phyloP scores from a whole-genome alignment of 2,329 filamentous ascomycete genomes.

The Bipolaris oryzae region DNA sequence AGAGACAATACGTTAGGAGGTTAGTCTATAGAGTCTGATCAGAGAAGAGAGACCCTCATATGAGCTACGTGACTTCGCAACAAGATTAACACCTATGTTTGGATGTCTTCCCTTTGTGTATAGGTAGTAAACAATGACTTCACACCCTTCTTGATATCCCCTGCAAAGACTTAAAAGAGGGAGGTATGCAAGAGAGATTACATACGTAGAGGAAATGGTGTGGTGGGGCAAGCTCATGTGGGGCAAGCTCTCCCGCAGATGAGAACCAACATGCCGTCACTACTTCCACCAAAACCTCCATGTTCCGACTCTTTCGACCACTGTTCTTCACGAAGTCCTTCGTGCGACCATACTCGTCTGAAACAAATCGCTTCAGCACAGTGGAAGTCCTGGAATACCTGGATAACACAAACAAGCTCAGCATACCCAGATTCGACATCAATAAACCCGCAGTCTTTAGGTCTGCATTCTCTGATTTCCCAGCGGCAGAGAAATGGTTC shows the following conservation, averaged over 20 bases:
- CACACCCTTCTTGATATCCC: no score
- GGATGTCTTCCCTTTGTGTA: no score
- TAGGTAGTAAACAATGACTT: no score
- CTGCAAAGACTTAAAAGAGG: no score
- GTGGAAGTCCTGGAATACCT: constrained; percentile 10
- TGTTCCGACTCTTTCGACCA: constrained; percentile 1
- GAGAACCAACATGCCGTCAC: not conserved
- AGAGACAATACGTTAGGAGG: no score
- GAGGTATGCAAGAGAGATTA: no score
- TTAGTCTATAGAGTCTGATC: no score
- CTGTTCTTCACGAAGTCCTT: not conserved
- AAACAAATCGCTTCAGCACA: not conserved
- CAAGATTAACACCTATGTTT: no score
- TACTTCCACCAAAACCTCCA: not conserved
- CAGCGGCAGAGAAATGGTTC: constrained; percentile 45
- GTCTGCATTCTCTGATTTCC: constrained; percentile 27
- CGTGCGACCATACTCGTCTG: not conserved
- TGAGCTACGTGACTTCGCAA: no score
- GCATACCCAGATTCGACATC: constrained; percentile 22
- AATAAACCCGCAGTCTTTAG: constrained; percentile 32
- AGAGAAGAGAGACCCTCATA: no score
- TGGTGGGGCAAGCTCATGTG: no score
- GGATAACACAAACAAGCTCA: constrained; percentile 10
- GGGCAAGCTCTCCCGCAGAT: not conserved
- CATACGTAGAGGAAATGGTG: no score